Evolutionary conservation across 345 rosid genomes (phyloP).

Genomic region (Eucalyptus polyanthemos): DNA sequence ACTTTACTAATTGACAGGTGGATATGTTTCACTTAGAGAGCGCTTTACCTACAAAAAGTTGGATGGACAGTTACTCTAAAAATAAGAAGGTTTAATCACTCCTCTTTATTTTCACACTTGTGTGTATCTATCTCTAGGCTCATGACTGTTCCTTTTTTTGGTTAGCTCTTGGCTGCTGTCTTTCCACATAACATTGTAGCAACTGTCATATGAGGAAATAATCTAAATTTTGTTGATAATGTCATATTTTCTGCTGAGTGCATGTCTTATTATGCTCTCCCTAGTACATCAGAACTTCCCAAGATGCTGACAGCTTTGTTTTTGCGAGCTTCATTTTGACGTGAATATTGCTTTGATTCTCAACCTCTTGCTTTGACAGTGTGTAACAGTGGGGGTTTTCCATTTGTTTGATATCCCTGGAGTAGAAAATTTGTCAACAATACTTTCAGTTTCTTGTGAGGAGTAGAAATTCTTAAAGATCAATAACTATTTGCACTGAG

Average conservation of each 20-base stretch:
- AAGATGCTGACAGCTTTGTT: background rate
- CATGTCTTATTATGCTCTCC: background rate
- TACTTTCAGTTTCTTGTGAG: background rate
- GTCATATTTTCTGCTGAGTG: background rate
- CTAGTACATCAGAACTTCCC: background rate
- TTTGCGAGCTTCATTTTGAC: background rate
- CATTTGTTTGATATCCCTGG: background rate
- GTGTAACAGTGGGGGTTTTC: background rate
- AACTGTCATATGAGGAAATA: background rate
- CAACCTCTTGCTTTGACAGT: background rate
- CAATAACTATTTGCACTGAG: background rate
- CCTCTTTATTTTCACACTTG: background rate
- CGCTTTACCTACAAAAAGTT: slow-evolving; percentile 40
- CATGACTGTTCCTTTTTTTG: background rate
- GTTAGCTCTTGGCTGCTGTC: background rate
- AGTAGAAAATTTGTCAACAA: background rate
- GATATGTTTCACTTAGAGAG: slow-evolving; percentile 75
- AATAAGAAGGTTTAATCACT: slow-evolving; percentile 52
- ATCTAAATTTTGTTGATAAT: background rate
- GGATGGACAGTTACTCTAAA: slow-evolving; percentile 74
- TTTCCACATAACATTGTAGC: background rate
- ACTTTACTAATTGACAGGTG: slow-evolving; percentile 39
- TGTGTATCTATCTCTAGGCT: background rate
- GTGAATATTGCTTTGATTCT: background rate
- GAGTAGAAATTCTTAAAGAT: background rate